Evolutionary conservation across 495 filamentous ascomycete species (phyloP).

Genomic region (Antarctomyces pellizariae): DNA sequence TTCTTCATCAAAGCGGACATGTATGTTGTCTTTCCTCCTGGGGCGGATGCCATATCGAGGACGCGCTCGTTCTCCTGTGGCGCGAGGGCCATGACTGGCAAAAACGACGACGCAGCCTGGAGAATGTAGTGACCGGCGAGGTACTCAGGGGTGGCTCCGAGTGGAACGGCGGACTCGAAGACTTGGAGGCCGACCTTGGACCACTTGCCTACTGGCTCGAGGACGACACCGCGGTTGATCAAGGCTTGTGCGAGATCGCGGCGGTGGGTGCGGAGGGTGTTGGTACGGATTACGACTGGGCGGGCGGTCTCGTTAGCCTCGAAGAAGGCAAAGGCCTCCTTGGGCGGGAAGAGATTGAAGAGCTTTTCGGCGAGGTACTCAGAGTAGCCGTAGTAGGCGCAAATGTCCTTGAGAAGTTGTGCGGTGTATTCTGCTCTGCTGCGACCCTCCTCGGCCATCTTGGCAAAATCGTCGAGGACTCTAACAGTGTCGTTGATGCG

Average conservation of each 20-base stretch:
- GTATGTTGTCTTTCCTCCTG: constrained; percentile 93
- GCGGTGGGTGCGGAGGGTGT: constrained; percentile 81
- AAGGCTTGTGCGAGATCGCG: constrained; percentile 79
- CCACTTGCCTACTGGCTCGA: constrained; percentile 97
- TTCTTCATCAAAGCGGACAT: constrained; percentile 97
- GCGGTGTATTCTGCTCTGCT: constrained; percentile 71
- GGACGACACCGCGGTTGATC: constrained; percentile 89
- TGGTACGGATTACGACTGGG: constrained; percentile 73
- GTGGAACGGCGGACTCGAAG: constrained; percentile 78
- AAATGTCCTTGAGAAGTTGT: constrained; percentile 76
- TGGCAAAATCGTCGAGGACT: constrained; percentile 68
- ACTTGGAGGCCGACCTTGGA: constrained; percentile 92
- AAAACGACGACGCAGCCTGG: constrained; percentile 89
- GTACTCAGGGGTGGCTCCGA: constrained; percentile 97
- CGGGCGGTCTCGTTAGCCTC: constrained; percentile 89
- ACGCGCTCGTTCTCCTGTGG: constrained; percentile 82
- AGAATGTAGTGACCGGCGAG: constrained; percentile 93
- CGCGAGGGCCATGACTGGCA: constrained; percentile 90
- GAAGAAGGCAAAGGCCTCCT: constrained; percentile 94
- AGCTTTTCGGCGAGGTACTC: constrained; percentile 68
- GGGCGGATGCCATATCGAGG: constrained; percentile 91
- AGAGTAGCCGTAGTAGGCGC: constrained; percentile 80
- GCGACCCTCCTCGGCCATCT: constrained; percentile 48
- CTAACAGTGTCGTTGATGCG: constrained; percentile 86
- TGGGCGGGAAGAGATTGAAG: constrained; percentile 71